These are phyloP conservation scores for Myriangium duriaei DNA, from an alignment of 2,329 filamentous ascomycete genomes.

Conservation along the genomic window DNA sequence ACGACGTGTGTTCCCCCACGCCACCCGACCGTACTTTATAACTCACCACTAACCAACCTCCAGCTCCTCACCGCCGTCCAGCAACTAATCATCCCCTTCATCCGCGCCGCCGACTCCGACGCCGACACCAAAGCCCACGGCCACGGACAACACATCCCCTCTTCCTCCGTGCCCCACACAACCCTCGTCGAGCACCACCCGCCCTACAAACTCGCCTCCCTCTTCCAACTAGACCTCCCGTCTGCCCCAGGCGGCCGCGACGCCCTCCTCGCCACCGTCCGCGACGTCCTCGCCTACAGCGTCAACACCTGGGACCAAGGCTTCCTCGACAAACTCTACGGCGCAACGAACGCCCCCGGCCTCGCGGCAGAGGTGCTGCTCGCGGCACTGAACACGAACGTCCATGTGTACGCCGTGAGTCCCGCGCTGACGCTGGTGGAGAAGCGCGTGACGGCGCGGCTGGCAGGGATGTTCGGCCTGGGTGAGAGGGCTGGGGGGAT, in stretches of 20 bases:
- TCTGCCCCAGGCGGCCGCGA: constrained; percentile 28
- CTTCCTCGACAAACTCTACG: constrained; percentile 90
- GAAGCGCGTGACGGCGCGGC: constrained; percentile 60
- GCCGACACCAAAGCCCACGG: constrained; percentile 44
- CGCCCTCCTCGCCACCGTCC: constrained; percentile 39
- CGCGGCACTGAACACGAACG: constrained; percentile 80
- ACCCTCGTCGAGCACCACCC: constrained; percentile 33
- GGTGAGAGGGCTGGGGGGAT: constrained; percentile 60
- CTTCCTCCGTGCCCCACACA: constrained; percentile 38
- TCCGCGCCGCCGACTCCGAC: constrained; percentile 55
- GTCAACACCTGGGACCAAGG: constrained; percentile 99
- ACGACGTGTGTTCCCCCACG: constrained; percentile 20
- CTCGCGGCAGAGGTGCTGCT: constrained; percentile 76
- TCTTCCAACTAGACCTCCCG: constrained; percentile 29
- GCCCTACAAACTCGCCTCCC: constrained; percentile 29
- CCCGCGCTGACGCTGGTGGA: constrained; percentile 80
- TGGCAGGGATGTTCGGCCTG: constrained; percentile 70
- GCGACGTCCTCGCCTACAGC: constrained; percentile 64
- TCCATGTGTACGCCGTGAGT: constrained; percentile 89
- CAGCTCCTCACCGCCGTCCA: constrained; percentile 59
- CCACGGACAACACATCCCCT: constrained; percentile 50
- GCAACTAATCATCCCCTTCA: constrained; percentile 56
- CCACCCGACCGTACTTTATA: not conserved
- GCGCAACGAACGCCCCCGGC: constrained; percentile 78
- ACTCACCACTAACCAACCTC: not conserved